phyloP scores from a whole-genome alignment of 345 rosid species.

The Turnera subulata region DNA sequence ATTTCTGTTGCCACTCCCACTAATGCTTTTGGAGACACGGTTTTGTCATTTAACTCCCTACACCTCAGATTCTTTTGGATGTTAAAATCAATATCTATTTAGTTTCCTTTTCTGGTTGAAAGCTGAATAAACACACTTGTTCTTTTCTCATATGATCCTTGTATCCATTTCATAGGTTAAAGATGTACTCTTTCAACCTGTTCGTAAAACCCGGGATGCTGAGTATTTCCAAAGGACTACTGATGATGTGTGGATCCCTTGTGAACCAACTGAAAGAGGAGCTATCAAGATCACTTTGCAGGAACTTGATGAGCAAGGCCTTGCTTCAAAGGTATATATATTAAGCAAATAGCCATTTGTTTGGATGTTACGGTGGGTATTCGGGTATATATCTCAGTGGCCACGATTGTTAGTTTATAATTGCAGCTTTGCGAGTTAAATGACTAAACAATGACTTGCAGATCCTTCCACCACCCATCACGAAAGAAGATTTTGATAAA shows the following conservation, averaged over 20 bases:
- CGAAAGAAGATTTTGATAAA: background rate
- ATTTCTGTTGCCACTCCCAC: too few relatives aligned
- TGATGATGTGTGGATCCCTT: conserved; percentile 68
- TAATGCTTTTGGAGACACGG: too few relatives aligned
- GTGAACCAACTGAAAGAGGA: conserved; percentile 74
- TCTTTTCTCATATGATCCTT: background rate
- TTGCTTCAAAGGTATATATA: conserved; percentile 51
- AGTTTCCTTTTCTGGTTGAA: too few relatives aligned
- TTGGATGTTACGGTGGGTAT: too few relatives aligned
- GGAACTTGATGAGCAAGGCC: conserved; percentile 70
- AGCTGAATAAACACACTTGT: background rate
- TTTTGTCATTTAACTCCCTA: too few relatives aligned
- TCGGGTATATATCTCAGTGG: too few relatives aligned
- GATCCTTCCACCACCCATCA: background rate
- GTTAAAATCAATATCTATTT: too few relatives aligned
- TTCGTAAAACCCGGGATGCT: conserved; percentile 85
- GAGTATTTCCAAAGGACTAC: conserved; percentile 55
- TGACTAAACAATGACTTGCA: background rate
- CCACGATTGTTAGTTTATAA: too few relatives aligned
- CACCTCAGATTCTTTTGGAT: too few relatives aligned
- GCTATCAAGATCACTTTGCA: conserved; percentile 71
- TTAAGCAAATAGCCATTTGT: background rate
- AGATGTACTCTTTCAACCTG: conserved; percentile 90
- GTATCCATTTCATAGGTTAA: conserved; percentile 46
- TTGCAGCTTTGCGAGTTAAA: too few relatives aligned